Conservation (phyloP, 352 stramenopile species). For the Pythium brachiatum region DNA sequence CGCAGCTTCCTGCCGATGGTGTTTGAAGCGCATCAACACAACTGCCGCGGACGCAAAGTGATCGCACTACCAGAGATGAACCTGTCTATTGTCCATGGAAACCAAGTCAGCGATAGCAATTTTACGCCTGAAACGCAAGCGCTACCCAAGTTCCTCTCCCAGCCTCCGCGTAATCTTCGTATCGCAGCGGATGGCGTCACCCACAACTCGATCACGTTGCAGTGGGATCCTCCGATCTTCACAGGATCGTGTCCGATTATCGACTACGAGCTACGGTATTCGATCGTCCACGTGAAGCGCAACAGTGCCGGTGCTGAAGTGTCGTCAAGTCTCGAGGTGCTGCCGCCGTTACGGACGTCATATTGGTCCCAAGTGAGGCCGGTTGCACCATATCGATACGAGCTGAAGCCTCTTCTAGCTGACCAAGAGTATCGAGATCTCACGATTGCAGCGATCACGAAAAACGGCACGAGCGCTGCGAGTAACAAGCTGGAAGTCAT, state of each 20-base stretch:
- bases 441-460: conserved; percentile 46
- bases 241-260: conserved; percentile 61
- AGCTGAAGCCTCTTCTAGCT: conserved; percentile 34
- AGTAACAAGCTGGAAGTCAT: conserved; percentile 47
- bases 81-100: neutral
- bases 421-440: conserved; percentile 52
- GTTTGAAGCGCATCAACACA: conserved; percentile 28
- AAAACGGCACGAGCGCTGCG: conserved; percentile 44
- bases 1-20: conserved; percentile 35
- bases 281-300: conserved; percentile 23
- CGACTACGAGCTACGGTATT: conserved; percentile 63
- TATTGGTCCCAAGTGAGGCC: conserved; percentile 56
- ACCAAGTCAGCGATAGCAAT: conserved; percentile 2
- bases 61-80: conserved; percentile 14
- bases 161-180: conserved; percentile 61
- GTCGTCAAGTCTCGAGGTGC: conserved; percentile 19
- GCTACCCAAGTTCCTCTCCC: conserved; percentile 45
- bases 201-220: conserved; percentile 44
- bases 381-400: conserved; percentile 44
- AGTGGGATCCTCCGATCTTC: conserved; percentile 72
- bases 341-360: conserved; percentile 32
- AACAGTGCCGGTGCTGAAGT: neutral
- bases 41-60: conserved; percentile 23
- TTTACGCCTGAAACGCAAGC: neutral
- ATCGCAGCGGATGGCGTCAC: conserved; percentile 29